Percentiles rank a stretch among this genome's conserved stretches.
Conservation (phyloP, 164 flowering plant species). For the Euptelea pleiosperma region DNA sequence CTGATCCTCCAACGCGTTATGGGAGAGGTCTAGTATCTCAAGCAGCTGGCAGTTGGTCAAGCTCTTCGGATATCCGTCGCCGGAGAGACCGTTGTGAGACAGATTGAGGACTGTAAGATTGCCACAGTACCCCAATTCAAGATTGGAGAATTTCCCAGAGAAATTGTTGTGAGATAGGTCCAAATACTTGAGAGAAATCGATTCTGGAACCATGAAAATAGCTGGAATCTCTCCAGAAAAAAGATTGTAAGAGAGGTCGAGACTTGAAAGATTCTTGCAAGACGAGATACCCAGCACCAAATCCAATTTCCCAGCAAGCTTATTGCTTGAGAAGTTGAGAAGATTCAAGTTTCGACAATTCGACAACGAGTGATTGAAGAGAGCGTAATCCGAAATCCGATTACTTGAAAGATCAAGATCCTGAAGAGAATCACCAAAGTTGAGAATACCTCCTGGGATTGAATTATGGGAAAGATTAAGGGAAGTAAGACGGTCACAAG, state of each 20-base stretch:
- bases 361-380: slow-evolving; percentile 31
- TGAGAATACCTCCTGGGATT: slow-evolving; percentile 35
- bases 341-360: slow-evolving; percentile 41
- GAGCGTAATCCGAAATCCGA: slow-evolving; percentile 36
- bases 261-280: slow-evolving; percentile 37
- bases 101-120: slow-evolving; percentile 52
- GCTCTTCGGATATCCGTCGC: slow-evolving; percentile 37
- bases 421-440: slow-evolving; percentile 36
- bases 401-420: slow-evolving; percentile 67
- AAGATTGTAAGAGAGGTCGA: slow-evolving; percentile 56
- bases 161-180: slow-evolving; percentile 70
- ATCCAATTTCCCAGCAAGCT: slow-evolving; percentile 43
- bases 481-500: slow-evolving; percentile 37
- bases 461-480: slow-evolving; percentile 55
- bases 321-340: slow-evolving; percentile 58
- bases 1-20: slow-evolving; percentile 30
- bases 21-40: slow-evolving; percentile 49
- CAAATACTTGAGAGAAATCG: slow-evolving; percentile 31
- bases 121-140: slow-evolving; percentile 47
- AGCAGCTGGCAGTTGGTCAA: slow-evolving; percentile 45
- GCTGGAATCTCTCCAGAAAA: slow-evolving; percentile 48
- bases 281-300: too few species aligned
- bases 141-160: slow-evolving; percentile 39
- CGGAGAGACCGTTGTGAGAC: slow-evolving; percentile 47
- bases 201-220: slow-evolving; percentile 12